A percentile compares a stretch with the other conserved stretches of the same genome.
phyloP scores from a whole-genome alignment of 768 basidiomycete species.

The Lentinula edodes region DNA sequence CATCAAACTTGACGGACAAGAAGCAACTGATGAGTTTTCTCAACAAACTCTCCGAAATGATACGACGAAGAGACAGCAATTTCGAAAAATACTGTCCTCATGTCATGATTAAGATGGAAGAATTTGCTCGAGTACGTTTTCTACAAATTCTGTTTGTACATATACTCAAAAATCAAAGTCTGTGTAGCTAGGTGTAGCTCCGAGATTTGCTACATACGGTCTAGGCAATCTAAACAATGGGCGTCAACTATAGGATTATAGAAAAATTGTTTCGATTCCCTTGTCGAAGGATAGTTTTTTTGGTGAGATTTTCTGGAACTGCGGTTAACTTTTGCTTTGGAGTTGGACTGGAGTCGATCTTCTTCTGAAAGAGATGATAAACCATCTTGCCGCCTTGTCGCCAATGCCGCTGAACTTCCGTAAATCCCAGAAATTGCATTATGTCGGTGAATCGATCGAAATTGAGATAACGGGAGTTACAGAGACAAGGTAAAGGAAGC shows the following conservation, averaged over 20 bases:
- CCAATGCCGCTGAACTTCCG: slow-evolving; percentile 53
- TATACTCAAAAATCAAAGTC: no score
- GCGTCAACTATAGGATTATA: slow-evolving; percentile 29
- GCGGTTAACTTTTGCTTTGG: neutral
- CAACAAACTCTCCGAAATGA: neutral
- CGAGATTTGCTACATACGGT: no score
- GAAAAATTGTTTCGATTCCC: slow-evolving; percentile 81
- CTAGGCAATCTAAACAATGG: no score
- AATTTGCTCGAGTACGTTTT: neutral
- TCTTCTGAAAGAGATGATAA: slow-evolving; percentile 77
- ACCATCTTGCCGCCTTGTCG: slow-evolving; percentile 75
- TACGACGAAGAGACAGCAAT: neutral
- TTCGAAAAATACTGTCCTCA: neutral
- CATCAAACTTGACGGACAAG: neutral
- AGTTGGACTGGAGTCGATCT: slow-evolving; percentile 6
- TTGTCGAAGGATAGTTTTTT: slow-evolving; percentile 54
- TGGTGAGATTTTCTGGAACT: slow-evolving; percentile 28
- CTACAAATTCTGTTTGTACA: no score
- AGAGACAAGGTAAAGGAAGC: slow-evolving; percentile 82
- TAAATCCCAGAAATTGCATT: slow-evolving; percentile 63
- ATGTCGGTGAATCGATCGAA: slow-evolving; percentile 49
- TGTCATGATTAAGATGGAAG: neutral
- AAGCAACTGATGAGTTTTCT: neutral
- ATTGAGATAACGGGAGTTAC: slow-evolving; percentile 81
- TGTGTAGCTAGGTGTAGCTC: no score